A percentile compares a stretch with the other conserved stretches of the same genome.
Evolutionary conservation across 176 grass and related monocot species (phyloP).

Genomic region (Aegilops speltoides): DNA sequence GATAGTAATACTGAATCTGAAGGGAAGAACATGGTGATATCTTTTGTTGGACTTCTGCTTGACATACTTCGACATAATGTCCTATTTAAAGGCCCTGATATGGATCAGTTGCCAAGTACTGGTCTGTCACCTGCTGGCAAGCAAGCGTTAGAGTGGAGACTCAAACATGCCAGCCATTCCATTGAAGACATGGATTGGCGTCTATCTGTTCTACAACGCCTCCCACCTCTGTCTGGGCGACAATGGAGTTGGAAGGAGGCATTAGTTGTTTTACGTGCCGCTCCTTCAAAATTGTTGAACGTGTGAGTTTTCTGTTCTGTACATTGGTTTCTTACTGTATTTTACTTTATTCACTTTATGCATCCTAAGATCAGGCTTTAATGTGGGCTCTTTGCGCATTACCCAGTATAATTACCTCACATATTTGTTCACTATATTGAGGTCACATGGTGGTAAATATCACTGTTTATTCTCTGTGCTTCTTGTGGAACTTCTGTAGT

Average conservation of each 20-base stretch:
- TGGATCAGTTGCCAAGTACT: constrained; percentile 47
- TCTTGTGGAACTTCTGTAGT: constrained; percentile 13
- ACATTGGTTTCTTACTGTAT: constrained; percentile 20
- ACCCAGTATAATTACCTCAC: constrained; percentile 1
- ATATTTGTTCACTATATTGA: constrained; percentile 4
- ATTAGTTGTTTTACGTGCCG: constrained; percentile 83
- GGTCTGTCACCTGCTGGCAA: constrained; percentile 52
- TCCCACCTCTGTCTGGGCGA: constrained; percentile 67
- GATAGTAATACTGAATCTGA: constrained; percentile 43
- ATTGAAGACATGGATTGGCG: constrained; percentile 90
- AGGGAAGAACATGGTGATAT: constrained; percentile 56
- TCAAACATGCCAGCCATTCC: constrained; percentile 64
- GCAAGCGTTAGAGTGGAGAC: constrained; percentile 84
- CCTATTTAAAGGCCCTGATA: constrained; percentile 41
- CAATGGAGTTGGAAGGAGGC: constrained; percentile 98
- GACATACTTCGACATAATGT: constrained; percentile 69
- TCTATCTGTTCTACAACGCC: constrained; percentile 75
- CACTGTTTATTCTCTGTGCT: constrained; percentile 10
- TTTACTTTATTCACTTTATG: constrained; percentile 24
- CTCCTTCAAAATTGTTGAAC: constrained; percentile 93
- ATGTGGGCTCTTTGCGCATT: background rate
- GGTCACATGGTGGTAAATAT: constrained; percentile 12
- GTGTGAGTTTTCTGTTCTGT: constrained; percentile 63
- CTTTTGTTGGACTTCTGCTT: constrained; percentile 74
- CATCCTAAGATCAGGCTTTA: background rate